A percentile compares a stretch with the other conserved stretches of the same genome.
These are phyloP conservation scores for Blastocystis sp. DNA, from an alignment of 352 stramenopile genomes.

Conservation along the genomic window DNA sequence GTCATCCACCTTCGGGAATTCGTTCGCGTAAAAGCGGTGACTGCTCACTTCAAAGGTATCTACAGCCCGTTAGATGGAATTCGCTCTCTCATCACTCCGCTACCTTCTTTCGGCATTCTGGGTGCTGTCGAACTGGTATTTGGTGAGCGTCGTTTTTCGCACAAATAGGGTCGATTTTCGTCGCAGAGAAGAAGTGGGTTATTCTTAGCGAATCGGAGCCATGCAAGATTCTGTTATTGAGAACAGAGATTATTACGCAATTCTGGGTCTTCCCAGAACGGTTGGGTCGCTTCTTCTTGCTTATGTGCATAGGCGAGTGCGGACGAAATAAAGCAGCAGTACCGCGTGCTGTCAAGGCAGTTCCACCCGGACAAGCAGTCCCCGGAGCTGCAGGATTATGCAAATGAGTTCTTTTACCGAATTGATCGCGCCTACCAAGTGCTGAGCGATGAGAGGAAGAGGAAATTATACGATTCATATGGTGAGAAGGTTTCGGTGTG, in stretches of 20 bases:
- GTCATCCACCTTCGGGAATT: slow-evolving; percentile 93
- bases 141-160: too few species aligned
- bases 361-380: slow-evolving; percentile 61
- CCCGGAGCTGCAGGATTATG: slow-evolving; percentile 44
- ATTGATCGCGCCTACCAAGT: slow-evolving; percentile 64
- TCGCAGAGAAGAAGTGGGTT: too few species aligned
- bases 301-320: slow-evolving; percentile 2
- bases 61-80: background rate
- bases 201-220: too few species aligned
- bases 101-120: slow-evolving; percentile 52
- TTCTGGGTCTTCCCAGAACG: slow-evolving; percentile 53
- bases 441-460: slow-evolving; percentile 44
- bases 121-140: background rate
- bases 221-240: slow-evolving; percentile 55
- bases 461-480: slow-evolving; percentile 31
- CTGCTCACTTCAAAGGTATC: slow-evolving; percentile 71
- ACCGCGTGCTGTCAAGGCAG: slow-evolving; percentile 33
- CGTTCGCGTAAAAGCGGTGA: slow-evolving; percentile 86
- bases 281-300: background rate
- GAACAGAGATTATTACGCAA: slow-evolving; percentile 52
- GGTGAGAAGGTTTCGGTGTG: background rate
- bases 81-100: background rate
- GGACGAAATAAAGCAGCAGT: slow-evolving; percentile 58
- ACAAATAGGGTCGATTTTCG: too few species aligned
- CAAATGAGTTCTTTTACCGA: slow-evolving; percentile 57